Evolutionary conservation across 2,329 filamentous ascomycete species (phyloP), one percentile per base, ranked within the genome.

Genomic region (Sarocladium strictum): DNA sequence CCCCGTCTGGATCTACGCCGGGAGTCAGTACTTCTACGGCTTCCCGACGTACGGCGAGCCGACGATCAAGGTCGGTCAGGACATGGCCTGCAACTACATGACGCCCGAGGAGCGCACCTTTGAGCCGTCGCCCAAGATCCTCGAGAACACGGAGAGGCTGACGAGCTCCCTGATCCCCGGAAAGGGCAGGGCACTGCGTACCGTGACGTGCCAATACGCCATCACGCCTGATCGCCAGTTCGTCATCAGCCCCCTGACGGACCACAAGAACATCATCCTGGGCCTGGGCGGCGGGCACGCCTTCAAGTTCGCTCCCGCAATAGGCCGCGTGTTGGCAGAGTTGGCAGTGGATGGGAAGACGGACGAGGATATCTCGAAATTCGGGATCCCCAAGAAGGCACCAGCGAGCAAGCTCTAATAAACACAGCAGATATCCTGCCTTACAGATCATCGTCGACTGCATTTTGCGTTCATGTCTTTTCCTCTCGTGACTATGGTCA

Each of bases 241-340:
- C 1, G 43, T 64, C 2, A 61, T 64, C 6, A 59, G 61, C 5
- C 58, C 60, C 0, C 21, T 64, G 10, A 54, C 58, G 24, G 54
- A 45, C 3, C 40, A 64, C 1, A 49, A 54, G 0, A 43, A 62
- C 50, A 55, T 64, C 1, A 56, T 64, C 12, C n/a, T 64, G 0
- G 62, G 55, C 0, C 32, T 64, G 2, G 60, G 61, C 1, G 61
- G 57, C 33, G 61, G 56, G 0, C 62, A 63, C 53, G 62, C 56
- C 0, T 64, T 64, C 45, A 64, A 64, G 23, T 64, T 63, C 50
- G 59, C 62, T 0, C 62, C 62, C 2, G 61, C 62, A 0, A 62
- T 64, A 7, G 62, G 62, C 0, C 60, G 61, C 27, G 61, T 63
- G 32, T 33, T 62, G 17, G 62, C 62, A 0, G 62, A 64, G 37